Percentiles rank a stretch among this genome's conserved stretches.
Evolutionary conservation across 1,284 basidiomycete species (phyloP).

Genomic region (Trametes pubescens): DNA sequence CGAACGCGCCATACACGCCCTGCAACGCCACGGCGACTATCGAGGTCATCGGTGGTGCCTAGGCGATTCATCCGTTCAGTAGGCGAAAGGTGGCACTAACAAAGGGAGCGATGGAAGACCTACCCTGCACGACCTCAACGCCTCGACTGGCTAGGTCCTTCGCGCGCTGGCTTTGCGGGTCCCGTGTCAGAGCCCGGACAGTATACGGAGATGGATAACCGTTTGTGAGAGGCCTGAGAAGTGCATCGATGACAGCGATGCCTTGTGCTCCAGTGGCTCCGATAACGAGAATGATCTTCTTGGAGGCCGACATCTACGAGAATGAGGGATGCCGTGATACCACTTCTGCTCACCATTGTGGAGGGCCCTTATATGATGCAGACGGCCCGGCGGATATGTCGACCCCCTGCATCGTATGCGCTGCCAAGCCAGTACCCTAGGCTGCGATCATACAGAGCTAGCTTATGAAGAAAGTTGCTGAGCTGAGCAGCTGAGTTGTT

Average conservation of each 20-base stretch:
- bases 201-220: conserved; percentile 54
- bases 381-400: too few species aligned
- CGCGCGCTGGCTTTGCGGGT: conserved; percentile 48
- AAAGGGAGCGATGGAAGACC: too few species aligned
- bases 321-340: neutral
- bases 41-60: conserved; percentile 44
- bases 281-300: conserved; percentile 58
- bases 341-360: neutral
- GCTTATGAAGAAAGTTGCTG: too few species aligned
- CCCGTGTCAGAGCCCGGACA: conserved; percentile 56
- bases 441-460: neutral
- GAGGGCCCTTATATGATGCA: neutral
- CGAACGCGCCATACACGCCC: conserved; percentile 54
- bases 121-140: conserved; percentile 54
- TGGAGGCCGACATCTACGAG: conserved; percentile 8
- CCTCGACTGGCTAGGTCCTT: conserved; percentile 48
- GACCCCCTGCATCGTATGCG: neutral
- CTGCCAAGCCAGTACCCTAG: neutral
- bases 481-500: neutral
- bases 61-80: neutral
- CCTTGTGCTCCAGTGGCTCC: conserved; percentile 63
- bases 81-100: neutral
- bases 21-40: conserved; percentile 46
- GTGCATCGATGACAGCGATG: conserved; percentile 51
- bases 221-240: conserved; percentile 48